Base-by-base conservation (phyloP, 2,329 filamentous ascomycete species). In the Clarireedia hainanense region DNA sequence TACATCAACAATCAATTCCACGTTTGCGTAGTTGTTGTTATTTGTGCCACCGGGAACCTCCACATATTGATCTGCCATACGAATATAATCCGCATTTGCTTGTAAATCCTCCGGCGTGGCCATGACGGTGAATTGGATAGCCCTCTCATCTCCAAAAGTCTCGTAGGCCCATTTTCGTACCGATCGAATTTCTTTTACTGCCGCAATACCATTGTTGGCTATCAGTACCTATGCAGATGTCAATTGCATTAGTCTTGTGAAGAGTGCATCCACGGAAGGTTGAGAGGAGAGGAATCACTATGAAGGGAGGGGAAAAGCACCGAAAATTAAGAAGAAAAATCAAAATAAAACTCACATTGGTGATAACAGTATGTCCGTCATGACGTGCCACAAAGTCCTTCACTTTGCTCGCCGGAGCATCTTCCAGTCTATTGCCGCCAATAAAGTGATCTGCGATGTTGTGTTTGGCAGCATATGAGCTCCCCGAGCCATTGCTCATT, bases 121-220 rank as follows among this genome's bases (percentile, higher is more conserved):
- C 94, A 99, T 99, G 71, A 99, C 94, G 61, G 94, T 99, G 77
- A 99, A 99, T 72, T 97, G 91, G 70, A 99, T 96, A 67, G 92
- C 94, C 69, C 88, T 84, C 79, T 99, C 94, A 75, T 99, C 91
- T 76, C 94, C 92, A 71, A 99, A 99, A 6, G 89, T 95, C 77
- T 99, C 94, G 84, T 99, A 99, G 60, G 94, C 94, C 94, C 94
- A 99, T 91, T 97, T 99, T 74, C 94, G 88, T 70, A 99, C 92
- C 58, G 92, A 97, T 73, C 94, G 86, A 72, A 99, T 99, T 76
- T 99, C 94, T 76, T 99, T 99, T 74, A 99, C 94, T 70, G 94
- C 94, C 51, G 94, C 94, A 74, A 99, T 99, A 81, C 94, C 94
- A 78, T 99, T 99, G 80, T 99, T 99, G 72, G 94, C 94, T 74